Conservation (phyloP, 805 yeast species). For the Barnettozyma botsteinii region DNA sequence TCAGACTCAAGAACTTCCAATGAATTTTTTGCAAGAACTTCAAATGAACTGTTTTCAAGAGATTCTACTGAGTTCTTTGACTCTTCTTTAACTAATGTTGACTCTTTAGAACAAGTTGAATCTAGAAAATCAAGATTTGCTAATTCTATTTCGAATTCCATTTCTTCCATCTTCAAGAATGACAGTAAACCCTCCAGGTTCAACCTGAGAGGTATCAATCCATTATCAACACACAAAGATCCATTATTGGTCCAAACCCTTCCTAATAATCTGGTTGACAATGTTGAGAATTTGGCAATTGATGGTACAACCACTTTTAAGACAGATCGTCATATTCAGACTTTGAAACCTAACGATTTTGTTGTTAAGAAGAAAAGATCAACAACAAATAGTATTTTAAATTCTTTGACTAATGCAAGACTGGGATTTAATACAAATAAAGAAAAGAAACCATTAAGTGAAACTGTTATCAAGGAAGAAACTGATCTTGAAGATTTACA, state of each 20-base stretch:
- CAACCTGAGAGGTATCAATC: slow-evolving; percentile 32
- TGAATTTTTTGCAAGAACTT: slow-evolving; percentile 34
- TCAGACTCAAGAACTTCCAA: slow-evolving; percentile 27
- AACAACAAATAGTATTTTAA: slow-evolving; percentile 17
- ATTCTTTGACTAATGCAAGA: slow-evolving; percentile 21
- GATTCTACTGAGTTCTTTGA: slow-evolving; percentile 13
- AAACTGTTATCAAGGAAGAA: slow-evolving; percentile 11
- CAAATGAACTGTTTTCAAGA: slow-evolving; percentile 7
- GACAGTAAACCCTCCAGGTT: slow-evolving; percentile 23
- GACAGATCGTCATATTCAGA: too few species aligned
- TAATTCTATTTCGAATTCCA: slow-evolving; percentile 18
- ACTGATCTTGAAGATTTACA: background rate
- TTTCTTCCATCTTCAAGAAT: slow-evolving; percentile 22
- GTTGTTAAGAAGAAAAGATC: slow-evolving; percentile 16
- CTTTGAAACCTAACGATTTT: slow-evolving; percentile 12
- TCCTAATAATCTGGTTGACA: slow-evolving; percentile 13
- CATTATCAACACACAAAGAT: slow-evolving; percentile 24
- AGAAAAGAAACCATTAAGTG: slow-evolving; percentile 7
- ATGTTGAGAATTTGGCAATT: slow-evolving; percentile 15
- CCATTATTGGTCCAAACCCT: slow-evolving; percentile 10
- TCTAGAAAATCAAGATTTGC: slow-evolving; percentile 20
- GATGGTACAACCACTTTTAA: background rate
- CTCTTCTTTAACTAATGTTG: slow-evolving; percentile 3
- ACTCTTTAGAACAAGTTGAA: slow-evolving; percentile 8
- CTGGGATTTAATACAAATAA: slow-evolving; percentile 16